Evolutionary conservation across 129 eudicot genomes (phyloP).

Genomic region (Flaveria ramosissima): DNA sequence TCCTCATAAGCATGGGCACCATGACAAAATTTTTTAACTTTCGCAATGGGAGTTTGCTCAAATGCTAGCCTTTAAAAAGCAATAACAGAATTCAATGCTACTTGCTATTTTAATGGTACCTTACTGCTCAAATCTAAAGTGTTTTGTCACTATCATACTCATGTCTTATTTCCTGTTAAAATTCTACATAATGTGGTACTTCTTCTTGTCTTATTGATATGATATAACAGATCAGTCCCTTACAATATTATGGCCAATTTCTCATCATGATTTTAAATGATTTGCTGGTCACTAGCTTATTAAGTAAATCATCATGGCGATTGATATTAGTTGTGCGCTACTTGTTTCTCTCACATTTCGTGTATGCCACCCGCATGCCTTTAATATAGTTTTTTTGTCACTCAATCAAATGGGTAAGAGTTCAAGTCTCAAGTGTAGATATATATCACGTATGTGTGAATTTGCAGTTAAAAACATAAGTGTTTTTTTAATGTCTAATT

Average conservation of each 20-base stretch:
- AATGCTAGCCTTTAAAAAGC: conserved; percentile 43
- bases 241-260: background rate
- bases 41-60: conserved; percentile 44
- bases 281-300: background rate
- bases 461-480: no score
- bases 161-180: conserved; percentile 17
- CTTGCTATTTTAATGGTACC: conserved; percentile 38
- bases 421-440: background rate
- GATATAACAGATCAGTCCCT: conserved; percentile 8
- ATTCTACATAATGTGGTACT: conserved; percentile 16
- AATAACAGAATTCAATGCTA: conserved; percentile 44
- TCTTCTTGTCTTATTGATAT: conserved; percentile 14
- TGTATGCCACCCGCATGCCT: background rate
- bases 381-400: background rate
- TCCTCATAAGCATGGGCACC: conserved; percentile 38
- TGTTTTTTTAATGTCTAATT: no score
- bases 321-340: background rate
- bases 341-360: background rate
- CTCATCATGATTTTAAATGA: background rate
- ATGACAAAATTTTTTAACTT: conserved; percentile 34
- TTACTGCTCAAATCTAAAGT: conserved; percentile 37
- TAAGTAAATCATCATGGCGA: background rate
- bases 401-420: background rate
- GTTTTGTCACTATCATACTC: conserved; percentile 39
- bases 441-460: no score